A percentile compares a stretch with the other conserved stretches of the same genome.
Evolutionary conservation across 169 alveolate species (phyloP).

Genomic region (Cryptosporidium canis): DNA sequence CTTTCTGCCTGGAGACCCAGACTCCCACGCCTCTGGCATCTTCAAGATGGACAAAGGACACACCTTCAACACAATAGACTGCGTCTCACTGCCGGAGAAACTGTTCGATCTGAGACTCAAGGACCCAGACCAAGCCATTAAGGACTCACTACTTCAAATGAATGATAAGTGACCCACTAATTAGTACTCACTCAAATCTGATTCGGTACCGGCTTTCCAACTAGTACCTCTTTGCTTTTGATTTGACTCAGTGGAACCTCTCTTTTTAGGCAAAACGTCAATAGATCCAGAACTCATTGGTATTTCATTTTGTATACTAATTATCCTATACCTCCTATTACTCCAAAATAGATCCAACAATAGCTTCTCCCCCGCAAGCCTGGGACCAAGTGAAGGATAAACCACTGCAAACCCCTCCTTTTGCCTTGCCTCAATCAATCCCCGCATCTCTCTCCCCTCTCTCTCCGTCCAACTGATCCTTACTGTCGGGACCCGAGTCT

Average conservation of each 20-base stretch:
- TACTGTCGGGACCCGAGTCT: not conserved
- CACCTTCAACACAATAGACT: slow-evolving; percentile 10
- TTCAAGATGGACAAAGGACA: not conserved
- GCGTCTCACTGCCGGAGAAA: not conserved
- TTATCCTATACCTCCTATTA: not conserved
- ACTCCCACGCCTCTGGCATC: not conserved
- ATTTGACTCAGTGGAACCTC: not conserved
- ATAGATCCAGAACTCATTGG: not conserved
- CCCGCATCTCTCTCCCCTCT: not conserved
- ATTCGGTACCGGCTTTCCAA: not conserved
- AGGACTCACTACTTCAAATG: not conserved
- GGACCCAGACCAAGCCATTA: slow-evolving; percentile 37
- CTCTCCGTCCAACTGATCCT: not conserved
- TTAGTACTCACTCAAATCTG: not conserved
- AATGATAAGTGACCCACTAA: not conserved
- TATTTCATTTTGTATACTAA: not conserved
- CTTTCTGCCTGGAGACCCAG: not conserved
- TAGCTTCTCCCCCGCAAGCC: not conserved
- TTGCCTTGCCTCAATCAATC: not conserved
- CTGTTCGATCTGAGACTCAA: not conserved
- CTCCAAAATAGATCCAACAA: not conserved
- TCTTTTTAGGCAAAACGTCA: not conserved
- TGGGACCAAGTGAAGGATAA: not conserved
- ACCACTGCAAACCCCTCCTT: not conserved
- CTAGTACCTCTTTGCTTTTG: not conserved